These are phyloP conservation scores for Exsudoporus frostii DNA, from an alignment of 768 basidiomycete species.

Conservation along the genomic window DNA sequence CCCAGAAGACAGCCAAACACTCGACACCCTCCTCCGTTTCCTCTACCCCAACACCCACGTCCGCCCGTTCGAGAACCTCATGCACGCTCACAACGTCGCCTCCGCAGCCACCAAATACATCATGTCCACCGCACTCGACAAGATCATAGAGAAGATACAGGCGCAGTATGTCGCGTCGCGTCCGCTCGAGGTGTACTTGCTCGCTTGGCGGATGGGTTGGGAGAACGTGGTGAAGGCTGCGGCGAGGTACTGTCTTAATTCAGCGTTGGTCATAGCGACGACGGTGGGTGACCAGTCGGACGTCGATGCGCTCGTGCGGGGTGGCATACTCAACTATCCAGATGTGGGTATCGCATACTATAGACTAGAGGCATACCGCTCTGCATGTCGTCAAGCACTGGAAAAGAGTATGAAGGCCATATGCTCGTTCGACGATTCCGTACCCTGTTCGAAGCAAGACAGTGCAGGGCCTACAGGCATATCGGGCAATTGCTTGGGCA, in stretches of 20 bases:
- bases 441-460: too few species aligned
- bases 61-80: background rate
- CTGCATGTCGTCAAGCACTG: background rate
- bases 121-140: background rate
- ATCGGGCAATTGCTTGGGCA: background rate
- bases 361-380: background rate
- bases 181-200: background rate
- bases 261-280: background rate
- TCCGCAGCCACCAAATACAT: constrained; percentile 3
- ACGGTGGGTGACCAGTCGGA: background rate
- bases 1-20: background rate
- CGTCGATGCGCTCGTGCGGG: too few species aligned
- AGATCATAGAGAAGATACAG: background rate
- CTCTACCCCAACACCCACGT: constrained; percentile 1
- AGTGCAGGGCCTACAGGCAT: too few species aligned
- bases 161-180: background rate
- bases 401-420: too few species aligned
- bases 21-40: constrained; percentile 7
- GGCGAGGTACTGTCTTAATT: background rate
- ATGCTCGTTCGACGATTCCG: too few species aligned
- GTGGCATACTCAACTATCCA: background rate
- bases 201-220: constrained; percentile 5
- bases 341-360: background rate
- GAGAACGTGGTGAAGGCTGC: background rate
- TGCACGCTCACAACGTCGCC: constrained; percentile 1